Evolutionary conservation across 2,329 filamentous ascomycete genomes (phyloP), one percentile per base, ranked within the genome.

Genomic region (Fusarium newnesense): DNA sequence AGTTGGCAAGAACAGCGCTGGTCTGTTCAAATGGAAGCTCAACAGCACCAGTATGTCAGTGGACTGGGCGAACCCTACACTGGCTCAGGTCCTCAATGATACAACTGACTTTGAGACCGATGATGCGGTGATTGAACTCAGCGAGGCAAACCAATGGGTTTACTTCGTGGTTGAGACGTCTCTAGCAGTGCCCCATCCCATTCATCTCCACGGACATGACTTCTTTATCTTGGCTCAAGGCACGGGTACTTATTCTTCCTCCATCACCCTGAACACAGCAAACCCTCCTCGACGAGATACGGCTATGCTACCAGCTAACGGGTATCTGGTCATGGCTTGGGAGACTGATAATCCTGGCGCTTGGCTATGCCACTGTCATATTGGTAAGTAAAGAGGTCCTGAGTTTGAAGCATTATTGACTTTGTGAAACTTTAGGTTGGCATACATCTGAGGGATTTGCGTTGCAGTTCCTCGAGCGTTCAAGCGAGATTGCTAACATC

Each of bases 271-370:
- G 2, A 64, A 76, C 21, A 64, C 60, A 2, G 37, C 24, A 5
- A 89, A 89, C 75, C 87, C 88, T 3, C 83, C 85, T 32, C 85
- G 88, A 15, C 83, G 88, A 40, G 87, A 89, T 72, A 85, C 86
- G 5, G 86, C 86, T 10, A 83, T 86, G 70, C 80, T 89, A 5
- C 83, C 83, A 2, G 76, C 75, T 3, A 71, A 74, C 15, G 86
- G 87, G 0, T 85, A 85, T 76, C 60, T 87, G 7, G 84, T 87
- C n/a, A 80, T 89, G 60, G 86, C 85, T 5, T 86, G 87, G 69
- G 79, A 85, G 73, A 82, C 83, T 1, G 81, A 84, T 62, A 89
- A 88, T 76, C 85, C 87, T 4, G 86, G 87, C 1, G 79, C 80
- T 0, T 87, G 86, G 86, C 76, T 86, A 2, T 83, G 87, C 72